phyloP scores from a whole-genome alignment of 345 rosid genomes.

The Murraya paniculata region DNA sequence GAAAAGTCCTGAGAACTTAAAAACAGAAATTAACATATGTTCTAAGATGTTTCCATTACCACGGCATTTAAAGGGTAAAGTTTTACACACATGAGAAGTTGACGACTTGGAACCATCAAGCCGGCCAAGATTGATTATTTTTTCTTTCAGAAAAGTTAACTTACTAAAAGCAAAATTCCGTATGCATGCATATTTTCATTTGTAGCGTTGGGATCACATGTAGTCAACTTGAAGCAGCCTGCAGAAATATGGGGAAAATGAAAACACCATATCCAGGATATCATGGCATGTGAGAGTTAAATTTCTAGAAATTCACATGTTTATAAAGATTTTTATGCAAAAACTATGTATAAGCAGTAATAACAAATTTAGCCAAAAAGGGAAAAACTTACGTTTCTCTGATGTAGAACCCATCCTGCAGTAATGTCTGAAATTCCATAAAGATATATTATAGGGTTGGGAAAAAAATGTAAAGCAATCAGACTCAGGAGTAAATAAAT shows the following conservation, averaged over 20 bases:
- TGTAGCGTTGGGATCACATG: slow-evolving; percentile 60
- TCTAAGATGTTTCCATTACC: background rate
- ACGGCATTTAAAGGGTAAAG: too few species aligned
- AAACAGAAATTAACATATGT: background rate
- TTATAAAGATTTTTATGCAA: background rate
- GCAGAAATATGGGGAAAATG: slow-evolving; percentile 25
- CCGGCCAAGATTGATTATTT: background rate
- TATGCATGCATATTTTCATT: slow-evolving; percentile 80
- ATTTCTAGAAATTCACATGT: background rate
- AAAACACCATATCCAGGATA: background rate
- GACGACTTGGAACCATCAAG: background rate
- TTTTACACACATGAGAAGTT: background rate
- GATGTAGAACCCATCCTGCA: slow-evolving; percentile 83
- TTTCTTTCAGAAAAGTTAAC: slow-evolving; percentile 17
- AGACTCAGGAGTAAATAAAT: background rate
- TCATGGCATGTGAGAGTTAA: background rate
- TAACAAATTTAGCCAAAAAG: background rate
- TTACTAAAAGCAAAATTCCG: slow-evolving; percentile 84
- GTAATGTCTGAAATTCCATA: slow-evolving; percentile 57
- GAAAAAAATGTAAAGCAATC: background rate
- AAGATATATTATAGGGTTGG: slow-evolving; percentile 2
- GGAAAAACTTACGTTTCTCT: slow-evolving; percentile 52
- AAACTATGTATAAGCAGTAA: background rate
- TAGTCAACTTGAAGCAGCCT: slow-evolving; percentile 82
- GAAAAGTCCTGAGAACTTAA: slow-evolving; percentile 2